Percentiles rank a stretch among this genome's conserved stretches.
These are phyloP conservation scores for Penstemon newberryi DNA, from an alignment of 257 asterid genomes.

Conservation along the genomic window DNA sequence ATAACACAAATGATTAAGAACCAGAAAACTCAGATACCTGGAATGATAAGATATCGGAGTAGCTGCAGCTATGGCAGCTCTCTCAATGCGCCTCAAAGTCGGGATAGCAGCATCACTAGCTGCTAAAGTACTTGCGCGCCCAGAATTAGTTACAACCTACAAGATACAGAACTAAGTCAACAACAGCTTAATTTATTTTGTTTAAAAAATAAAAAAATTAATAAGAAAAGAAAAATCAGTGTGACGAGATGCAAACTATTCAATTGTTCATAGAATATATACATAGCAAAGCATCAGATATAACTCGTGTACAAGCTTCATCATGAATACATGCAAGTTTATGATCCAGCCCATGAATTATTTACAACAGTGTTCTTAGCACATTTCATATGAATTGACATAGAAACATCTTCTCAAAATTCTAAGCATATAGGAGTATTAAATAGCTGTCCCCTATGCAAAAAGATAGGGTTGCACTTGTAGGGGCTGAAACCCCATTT, in stretches of 20 bases:
- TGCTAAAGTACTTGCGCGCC: constrained; percentile 95
- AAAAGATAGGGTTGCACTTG: too few relatives aligned
- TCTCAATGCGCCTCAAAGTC: constrained; percentile 92
- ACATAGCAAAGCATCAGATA: background rate
- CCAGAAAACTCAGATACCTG: constrained; percentile 47
- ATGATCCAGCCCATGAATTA: too few relatives aligned
- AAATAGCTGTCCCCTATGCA: too few relatives aligned
- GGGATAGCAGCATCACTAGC: constrained; percentile 99
- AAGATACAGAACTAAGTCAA: constrained; percentile 18
- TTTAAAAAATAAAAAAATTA: too few relatives aligned
- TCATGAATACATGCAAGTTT: background rate
- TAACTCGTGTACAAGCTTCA: background rate
- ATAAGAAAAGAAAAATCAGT: too few relatives aligned
- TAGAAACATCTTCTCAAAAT: too few relatives aligned
- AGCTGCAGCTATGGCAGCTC: constrained; percentile 99
- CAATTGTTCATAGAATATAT: background rate
- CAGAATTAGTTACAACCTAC: constrained; percentile 94
- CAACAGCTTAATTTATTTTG: background rate
- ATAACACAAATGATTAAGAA: constrained; percentile 16
- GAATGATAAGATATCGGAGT: constrained; percentile 95
- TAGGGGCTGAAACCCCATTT: too few relatives aligned
- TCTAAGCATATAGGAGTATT: too few relatives aligned
- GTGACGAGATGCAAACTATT: too few relatives aligned
- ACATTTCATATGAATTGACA: too few relatives aligned
- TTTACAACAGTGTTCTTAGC: too few relatives aligned